Percentiles rank a stretch among this genome's conserved stretches.
Conservation (phyloP, 768 basidiomycete species). For the Lentinula lateritia region DNA sequence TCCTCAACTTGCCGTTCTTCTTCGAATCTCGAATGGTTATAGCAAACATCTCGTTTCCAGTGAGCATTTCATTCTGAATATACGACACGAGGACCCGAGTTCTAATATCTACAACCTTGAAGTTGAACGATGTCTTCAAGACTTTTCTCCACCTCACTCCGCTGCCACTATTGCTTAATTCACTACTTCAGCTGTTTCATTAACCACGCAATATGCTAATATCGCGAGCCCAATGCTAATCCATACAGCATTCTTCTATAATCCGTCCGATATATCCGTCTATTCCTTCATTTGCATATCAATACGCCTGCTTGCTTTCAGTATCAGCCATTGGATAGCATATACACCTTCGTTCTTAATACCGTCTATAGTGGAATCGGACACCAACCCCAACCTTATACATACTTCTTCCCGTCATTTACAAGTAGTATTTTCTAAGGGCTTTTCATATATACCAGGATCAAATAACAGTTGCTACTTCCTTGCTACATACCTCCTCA, state of each 20-base stretch:
- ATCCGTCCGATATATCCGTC: not conserved
- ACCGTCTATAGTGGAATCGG: not conserved
- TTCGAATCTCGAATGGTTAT: conserved; percentile 65
- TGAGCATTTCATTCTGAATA: conserved; percentile 28
- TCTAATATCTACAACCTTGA: not conserved
- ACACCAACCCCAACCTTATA: not conserved
- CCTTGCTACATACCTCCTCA: not conserved
- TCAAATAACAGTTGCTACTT: not conserved
- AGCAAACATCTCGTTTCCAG: conserved; percentile 75
- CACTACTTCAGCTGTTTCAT: conserved; percentile 11
- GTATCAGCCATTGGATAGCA: not conserved
- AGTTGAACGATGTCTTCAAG: conserved; percentile 72
- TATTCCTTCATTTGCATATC: conserved; percentile 1
- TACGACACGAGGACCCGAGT: too few species aligned
- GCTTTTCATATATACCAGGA: not conserved
- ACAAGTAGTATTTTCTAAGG: conserved; percentile 11
- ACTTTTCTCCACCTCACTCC: conserved; percentile 27
- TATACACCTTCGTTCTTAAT: conserved; percentile 1
- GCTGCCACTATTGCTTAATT: conserved; percentile 11
- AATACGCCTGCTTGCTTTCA: conserved; percentile 1
- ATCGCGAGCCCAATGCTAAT: not conserved
- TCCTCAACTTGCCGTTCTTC: conserved; percentile 65
- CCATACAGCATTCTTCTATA: not conserved
- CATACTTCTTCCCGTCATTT: conserved; percentile 6
- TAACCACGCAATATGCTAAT: not conserved